Evolutionary conservation across 306 rosid genomes (phyloP), one percentile per base, ranked within the genome.

Genomic region (Albizia julibrissin): DNA sequence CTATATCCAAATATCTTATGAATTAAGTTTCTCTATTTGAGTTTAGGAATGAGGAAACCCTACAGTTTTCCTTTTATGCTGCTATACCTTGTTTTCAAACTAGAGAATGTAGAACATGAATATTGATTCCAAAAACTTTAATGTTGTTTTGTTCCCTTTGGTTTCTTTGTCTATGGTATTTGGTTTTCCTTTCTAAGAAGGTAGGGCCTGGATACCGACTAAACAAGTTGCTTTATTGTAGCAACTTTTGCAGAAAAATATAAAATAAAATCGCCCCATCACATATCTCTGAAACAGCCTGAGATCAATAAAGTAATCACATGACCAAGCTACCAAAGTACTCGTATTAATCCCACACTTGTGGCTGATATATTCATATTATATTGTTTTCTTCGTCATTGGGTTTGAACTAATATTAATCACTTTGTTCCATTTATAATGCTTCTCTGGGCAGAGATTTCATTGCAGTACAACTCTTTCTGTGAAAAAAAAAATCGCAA

Each of bases 231-330:
- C 81, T 69, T 78, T 85, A 74, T 37, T 37, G 8, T 61, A 72
- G 21, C 31, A 82, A 73, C 83, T 83, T 87, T 82, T 79, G 33
- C 76, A 42, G 54, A 81, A 31, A 76, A 80, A 76, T 62, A 80
- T 42, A 54, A 79, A 61, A 44, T 47, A 74, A 62, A 46, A 56
- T 40, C n/a, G 9, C 7, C 27, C 54, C 56, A 39, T 43, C 68
- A 47, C 64, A 27, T 52, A 34, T 77, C 43, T 50, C 43, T 43
- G 46, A 52, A 14, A 68, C 13, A 75, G 71, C 33, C 75, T 78
- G 83, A 82, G 84, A 82, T 83, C 84, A 82, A 84, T 82, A 82
- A 86, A 80, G 87, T 73, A 52, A 40, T 49, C 22, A 79, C 78
- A 75, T 87, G 87, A 84, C 82, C 75, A 79, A 81, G 87, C 74